Evolutionary conservation across 441 rosid species (phyloP).

Genomic region (Euphorbia celastroides): DNA sequence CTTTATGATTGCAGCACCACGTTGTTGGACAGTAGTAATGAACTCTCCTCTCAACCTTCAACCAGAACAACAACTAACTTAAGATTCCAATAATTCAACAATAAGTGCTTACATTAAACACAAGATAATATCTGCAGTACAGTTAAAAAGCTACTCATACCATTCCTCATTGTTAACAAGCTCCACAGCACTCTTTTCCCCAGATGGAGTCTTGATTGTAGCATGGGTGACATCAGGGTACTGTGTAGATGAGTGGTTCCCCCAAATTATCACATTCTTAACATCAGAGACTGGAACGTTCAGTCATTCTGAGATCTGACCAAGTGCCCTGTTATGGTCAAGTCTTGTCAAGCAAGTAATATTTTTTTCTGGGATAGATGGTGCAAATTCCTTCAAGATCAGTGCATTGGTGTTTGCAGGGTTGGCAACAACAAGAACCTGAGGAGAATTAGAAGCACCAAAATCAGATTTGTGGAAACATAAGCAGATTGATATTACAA

Average conservation of each 20-base stretch:
- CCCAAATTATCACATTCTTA: conserved; percentile 78
- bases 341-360: conserved; percentile 77
- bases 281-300: conserved; percentile 50
- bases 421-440: conserved; percentile 79
- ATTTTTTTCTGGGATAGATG: conserved; percentile 72
- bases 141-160: conserved; percentile 19
- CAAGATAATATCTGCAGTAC: too few relatives aligned
- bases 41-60: conserved; percentile 51
- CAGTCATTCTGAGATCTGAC: conserved; percentile 58
- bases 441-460: too few relatives aligned
- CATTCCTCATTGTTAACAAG: conserved; percentile 50
- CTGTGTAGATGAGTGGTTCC: conserved; percentile 86
- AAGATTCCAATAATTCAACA: too few relatives aligned
- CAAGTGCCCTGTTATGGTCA: conserved; percentile 77
- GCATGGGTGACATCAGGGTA: conserved; percentile 82
- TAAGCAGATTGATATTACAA: too few relatives aligned
- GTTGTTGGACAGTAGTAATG: conserved; percentile 52
- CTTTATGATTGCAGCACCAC: conserved; percentile 61
- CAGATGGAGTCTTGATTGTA: conserved; percentile 30
- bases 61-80: background rate
- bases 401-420: conserved; percentile 89
- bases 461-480: too few relatives aligned
- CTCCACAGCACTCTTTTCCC: conserved; percentile 40
- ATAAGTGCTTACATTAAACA: too few relatives aligned
- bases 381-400: conserved; percentile 74